phyloP scores from a whole-genome alignment of 2,329 filamentous ascomycete genomes.

The Trichoderma cornu-damae region DNA sequence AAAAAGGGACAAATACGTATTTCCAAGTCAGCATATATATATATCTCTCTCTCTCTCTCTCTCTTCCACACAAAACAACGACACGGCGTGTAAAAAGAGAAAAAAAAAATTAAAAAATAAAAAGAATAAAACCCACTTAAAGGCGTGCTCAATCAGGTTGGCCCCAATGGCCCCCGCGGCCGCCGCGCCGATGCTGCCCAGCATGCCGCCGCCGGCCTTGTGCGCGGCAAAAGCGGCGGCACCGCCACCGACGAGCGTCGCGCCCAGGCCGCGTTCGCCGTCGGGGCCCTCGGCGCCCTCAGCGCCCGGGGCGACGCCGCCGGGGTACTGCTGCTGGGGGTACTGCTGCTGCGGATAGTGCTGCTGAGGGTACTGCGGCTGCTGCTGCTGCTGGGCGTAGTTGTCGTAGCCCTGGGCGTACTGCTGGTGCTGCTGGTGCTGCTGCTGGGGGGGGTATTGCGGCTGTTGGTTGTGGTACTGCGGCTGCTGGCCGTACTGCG shows the following conservation, averaged over 20 bases:
- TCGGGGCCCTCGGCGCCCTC: constrained; percentile 31
- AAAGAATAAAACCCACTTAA: constrained; percentile 28
- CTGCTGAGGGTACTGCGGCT: constrained; percentile 3
- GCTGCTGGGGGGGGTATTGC: constrained; percentile 19
- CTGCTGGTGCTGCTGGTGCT: not conserved
- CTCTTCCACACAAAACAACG: no score
- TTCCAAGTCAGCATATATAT: not conserved
- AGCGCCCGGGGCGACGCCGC: constrained; percentile 25
- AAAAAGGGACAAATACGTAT: not conserved
- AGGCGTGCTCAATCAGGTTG: constrained; percentile 44
- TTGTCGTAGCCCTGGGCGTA: constrained; percentile 21
- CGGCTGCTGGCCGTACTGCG: constrained; percentile 15
- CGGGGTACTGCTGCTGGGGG: constrained; percentile 12
- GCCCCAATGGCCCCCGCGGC: constrained; percentile 52
- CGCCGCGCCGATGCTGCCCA: constrained; percentile 48
- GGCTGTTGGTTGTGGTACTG: constrained; percentile 24
- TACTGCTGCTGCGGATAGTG: constrained; percentile 23
- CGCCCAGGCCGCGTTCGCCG: constrained; percentile 52
- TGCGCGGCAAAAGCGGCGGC: constrained; percentile 52
- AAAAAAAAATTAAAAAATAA: no score
- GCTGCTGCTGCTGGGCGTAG: constrained; percentile 20
- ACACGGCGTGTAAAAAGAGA: not conserved
- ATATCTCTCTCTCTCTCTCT: not conserved
- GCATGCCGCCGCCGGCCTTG: constrained; percentile 47
- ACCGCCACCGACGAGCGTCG: constrained; percentile 48